phyloP scores from a whole-genome alignment of 2,329 filamentous ascomycete species.

The Fusarium equiseti region DNA sequence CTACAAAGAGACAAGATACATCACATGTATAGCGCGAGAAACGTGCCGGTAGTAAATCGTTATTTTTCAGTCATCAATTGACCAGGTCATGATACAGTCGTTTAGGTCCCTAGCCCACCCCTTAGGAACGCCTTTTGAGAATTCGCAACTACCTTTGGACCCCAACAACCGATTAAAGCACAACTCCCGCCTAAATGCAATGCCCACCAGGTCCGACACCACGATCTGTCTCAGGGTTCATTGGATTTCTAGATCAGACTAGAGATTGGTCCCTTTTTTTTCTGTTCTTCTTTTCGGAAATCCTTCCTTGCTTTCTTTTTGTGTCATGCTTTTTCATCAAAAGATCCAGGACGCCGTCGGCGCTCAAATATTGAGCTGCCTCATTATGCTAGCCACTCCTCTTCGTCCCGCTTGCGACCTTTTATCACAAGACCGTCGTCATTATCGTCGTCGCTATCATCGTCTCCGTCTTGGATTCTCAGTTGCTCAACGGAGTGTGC shows the following conservation, averaged over 20 bases:
- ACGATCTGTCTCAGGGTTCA: constrained; percentile 21
- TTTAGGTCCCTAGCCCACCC: constrained; percentile 43
- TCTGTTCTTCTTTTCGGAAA: constrained; percentile 31
- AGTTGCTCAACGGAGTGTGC: constrained; percentile 55
- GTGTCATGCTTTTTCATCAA: constrained; percentile 25
- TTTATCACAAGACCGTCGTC: constrained; percentile 71
- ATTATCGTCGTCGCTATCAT: constrained; percentile 64
- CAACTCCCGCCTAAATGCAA: constrained; percentile 50
- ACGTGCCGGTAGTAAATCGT: constrained; percentile 30
- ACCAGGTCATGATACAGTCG: constrained; percentile 39
- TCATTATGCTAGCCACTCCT: constrained; percentile 68
- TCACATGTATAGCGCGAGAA: neutral
- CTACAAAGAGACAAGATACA: neutral
- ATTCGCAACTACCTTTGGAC: constrained; percentile 9
- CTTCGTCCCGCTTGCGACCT: constrained; percentile 67
- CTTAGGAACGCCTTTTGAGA: constrained; percentile 43
- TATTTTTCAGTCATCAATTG: constrained; percentile 36
- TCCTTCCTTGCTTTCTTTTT: constrained; percentile 29
- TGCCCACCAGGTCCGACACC: constrained; percentile 37
- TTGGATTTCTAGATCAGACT: constrained; percentile 22
- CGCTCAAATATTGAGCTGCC: neutral
- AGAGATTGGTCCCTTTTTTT: constrained; percentile 22
- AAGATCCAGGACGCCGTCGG: constrained; percentile 5
- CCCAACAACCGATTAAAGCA: constrained; percentile 27
- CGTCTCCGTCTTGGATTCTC: constrained; percentile 57